Percentiles rank a stretch among this genome's conserved stretches.
Evolutionary conservation across 129 eudicot species (phyloP).

Genomic region (Ambrosia trifida): DNA sequence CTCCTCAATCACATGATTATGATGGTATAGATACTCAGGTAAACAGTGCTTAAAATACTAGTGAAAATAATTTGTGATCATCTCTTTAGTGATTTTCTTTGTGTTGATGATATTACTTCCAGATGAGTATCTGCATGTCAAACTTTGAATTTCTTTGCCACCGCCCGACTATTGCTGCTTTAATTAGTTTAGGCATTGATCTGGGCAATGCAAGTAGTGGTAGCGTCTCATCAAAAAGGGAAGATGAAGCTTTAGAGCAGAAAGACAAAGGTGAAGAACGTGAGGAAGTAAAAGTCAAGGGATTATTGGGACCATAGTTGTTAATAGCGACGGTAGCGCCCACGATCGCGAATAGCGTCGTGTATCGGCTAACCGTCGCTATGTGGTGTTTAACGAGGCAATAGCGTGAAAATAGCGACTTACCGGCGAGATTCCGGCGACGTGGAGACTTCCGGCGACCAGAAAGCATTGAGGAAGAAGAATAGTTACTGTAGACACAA

Average conservation of each 20-base stretch:
- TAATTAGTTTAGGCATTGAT: conserved; percentile 77
- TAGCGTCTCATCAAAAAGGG: conserved; percentile 26
- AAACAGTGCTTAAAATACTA: conserved; percentile 13
- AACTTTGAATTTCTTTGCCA: conserved; percentile 83
- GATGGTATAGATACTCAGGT: conserved; percentile 94
- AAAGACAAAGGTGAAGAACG: too few relatives aligned
- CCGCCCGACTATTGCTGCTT: conserved; percentile 88
- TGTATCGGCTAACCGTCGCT: too few relatives aligned
- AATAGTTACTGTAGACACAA: too few relatives aligned
- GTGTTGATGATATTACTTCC: conserved; percentile 23
- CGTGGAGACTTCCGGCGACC: too few relatives aligned
- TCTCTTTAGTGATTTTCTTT: conserved; percentile 23
- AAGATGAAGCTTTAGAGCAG: too few relatives aligned
- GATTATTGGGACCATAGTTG: too few relatives aligned
- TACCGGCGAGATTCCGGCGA: too few relatives aligned
- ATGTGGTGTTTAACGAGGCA: too few relatives aligned
- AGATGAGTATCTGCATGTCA: conserved; percentile 88
- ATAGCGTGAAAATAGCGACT: too few relatives aligned
- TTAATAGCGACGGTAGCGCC: too few relatives aligned
- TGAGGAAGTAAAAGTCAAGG: conserved; percentile 55
- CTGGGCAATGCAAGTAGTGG: conserved; percentile 51
- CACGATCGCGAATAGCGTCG: too few relatives aligned
- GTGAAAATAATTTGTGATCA: neutral
- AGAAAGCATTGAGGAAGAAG: too few relatives aligned
- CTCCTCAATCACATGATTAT: conserved; percentile 74